These are phyloP conservation scores for Cordia subcordata DNA, from an alignment of 257 asterid genomes.

Conservation along the genomic window DNA sequence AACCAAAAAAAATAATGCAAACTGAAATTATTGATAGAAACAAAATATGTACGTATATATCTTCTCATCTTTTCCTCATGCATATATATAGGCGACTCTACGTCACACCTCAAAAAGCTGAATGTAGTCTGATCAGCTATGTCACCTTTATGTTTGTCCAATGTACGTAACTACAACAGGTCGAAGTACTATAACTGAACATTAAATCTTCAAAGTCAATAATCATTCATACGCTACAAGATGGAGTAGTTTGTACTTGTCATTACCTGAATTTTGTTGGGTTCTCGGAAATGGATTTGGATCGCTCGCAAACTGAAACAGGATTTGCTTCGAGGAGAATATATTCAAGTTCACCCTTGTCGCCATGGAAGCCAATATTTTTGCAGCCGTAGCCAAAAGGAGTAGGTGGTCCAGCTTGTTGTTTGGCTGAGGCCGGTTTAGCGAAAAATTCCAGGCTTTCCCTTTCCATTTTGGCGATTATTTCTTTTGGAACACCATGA, in stretches of 20 bases:
- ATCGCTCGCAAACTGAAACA: conserved; percentile 16
- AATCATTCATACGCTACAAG: no score
- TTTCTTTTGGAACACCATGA: conserved; percentile 49
- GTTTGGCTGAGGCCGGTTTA: conserved; percentile 41
- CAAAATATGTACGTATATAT: no score
- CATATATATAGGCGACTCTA: no score
- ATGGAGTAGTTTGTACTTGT: no score
- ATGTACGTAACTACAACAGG: conserved; percentile 5
- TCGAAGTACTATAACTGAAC: no score
- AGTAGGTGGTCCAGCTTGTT: conserved; percentile 40
- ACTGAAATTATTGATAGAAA: no score
- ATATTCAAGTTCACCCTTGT: conserved; percentile 70
- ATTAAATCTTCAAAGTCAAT: no score
- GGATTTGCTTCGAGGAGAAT: conserved; percentile 52
- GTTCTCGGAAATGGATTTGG: conserved; percentile 18
- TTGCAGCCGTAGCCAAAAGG: conserved; percentile 81
- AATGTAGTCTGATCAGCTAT: no score
- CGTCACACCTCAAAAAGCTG: no score
- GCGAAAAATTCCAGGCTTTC: conserved; percentile 46
- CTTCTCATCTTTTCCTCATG: no score
- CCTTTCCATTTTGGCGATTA: conserved; percentile 37
- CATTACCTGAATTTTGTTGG: conserved; percentile 61
- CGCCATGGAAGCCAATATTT: conserved; percentile 73
- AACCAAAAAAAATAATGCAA: no score
- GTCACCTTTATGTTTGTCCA: no score